A percentile compares a stretch with the other conserved stretches of the same genome.
phyloP scores from a whole-genome alignment of 1,284 basidiomycete genomes.

The Coniferiporia weirii region DNA sequence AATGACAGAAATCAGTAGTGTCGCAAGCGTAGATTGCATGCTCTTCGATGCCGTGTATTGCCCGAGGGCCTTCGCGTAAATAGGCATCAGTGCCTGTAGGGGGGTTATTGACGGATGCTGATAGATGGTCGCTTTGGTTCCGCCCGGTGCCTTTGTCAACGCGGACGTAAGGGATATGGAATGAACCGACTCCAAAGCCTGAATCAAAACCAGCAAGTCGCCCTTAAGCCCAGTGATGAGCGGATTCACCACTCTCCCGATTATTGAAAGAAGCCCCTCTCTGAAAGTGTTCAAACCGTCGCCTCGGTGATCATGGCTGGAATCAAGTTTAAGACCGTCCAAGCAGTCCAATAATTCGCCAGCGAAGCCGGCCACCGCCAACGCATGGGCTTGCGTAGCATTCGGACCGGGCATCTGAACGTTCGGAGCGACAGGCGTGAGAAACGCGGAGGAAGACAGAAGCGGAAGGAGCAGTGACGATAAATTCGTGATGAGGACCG shows the following conservation, averaged over 20 bases:
- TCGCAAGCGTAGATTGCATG: constrained; percentile 56
- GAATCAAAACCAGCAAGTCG: constrained; percentile 55
- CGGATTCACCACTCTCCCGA: constrained; percentile 61
- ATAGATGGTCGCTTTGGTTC: constrained; percentile 32
- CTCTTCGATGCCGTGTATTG: constrained; percentile 50
- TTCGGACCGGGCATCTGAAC: constrained; percentile 49
- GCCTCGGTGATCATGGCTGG: constrained; percentile 53
- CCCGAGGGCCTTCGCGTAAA: constrained; percentile 52
- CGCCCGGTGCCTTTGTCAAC: constrained; percentile 30
- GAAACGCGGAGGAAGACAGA: constrained; percentile 58
- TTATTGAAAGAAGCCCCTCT: constrained; percentile 60
- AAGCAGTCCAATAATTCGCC: constrained; percentile 68
- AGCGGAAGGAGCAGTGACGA: constrained; percentile 61
- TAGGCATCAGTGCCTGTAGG: constrained; percentile 52
- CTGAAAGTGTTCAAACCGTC: constrained; percentile 62
- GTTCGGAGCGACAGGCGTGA: constrained; percentile 44
- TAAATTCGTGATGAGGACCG: constrained; percentile 64
- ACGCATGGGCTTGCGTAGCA: constrained; percentile 63
- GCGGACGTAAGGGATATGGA: constrained; percentile 22
- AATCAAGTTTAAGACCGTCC: constrained; percentile 56
- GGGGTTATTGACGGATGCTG: constrained; percentile 56
- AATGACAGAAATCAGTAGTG: constrained; percentile 62
- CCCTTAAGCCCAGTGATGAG: constrained; percentile 55
- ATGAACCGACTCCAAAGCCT: constrained; percentile 44
- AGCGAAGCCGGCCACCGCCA: constrained; percentile 60